Base-by-base conservation (phyloP, 2,329 filamentous ascomycete species). In the Aspergillus terreus region DNA sequence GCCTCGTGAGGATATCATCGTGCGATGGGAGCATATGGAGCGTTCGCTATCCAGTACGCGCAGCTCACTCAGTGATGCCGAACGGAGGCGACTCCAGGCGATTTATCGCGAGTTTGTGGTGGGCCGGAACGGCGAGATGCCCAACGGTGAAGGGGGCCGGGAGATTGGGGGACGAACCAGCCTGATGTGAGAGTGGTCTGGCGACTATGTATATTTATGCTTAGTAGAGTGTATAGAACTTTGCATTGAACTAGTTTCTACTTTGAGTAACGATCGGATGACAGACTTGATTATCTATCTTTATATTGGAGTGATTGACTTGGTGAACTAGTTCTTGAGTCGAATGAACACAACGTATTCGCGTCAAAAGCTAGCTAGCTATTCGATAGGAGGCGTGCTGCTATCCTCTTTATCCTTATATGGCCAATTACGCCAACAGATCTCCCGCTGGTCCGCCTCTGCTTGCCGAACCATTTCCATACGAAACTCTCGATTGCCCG, bases 91-190 rank as follows among this genome's bases (percentile, higher is more conserved):
- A 53, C 71, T 99, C 58, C 80, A 83, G 63, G 82, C 82, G 38
- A 96, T 99, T 55, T 99, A 99, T 68, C 78, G 81, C 14, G 94
- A 99, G 73, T 99, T 99, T 76, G 86, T 96, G 0, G 88, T 90
- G 4, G 92, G 91, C 0, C 81, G 94, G 60, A 96, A 92, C 70
- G 94, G 94, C 6, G 92, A 97, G 76, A 91, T 99, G 90, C 90
- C 86, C 54, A 92, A 88, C 71, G 94, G 94, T 1, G 90, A 97
- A 72, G 91, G 88, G 0, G 88, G 87, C 51, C 95, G 86, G 70
- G 94, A 97, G 72, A 84, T 99, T 73, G 94, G 94, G 6, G 94
- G 92, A 12, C 79, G 94, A 67, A 92, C 87, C 62, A 97, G 91
- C 73, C 77, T 99, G 72, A 97, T 97, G 94, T 96, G 61, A 51